These are phyloP conservation scores for Eucalyptus marginata DNA, from an alignment of 345 rosid genomes.

Conservation along the genomic window DNA sequence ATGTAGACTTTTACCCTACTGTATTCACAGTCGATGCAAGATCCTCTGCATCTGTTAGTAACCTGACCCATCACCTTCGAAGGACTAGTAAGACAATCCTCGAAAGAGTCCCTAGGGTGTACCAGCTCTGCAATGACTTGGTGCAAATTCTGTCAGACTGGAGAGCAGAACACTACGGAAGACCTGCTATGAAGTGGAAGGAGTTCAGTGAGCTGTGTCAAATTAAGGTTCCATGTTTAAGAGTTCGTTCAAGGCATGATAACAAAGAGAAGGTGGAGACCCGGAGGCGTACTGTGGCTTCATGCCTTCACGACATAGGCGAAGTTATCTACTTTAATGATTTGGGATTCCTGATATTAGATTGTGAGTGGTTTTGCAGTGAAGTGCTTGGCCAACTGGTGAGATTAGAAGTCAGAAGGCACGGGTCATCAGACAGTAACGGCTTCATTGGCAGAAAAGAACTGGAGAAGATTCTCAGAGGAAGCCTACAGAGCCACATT, in stretches of 20 bases:
- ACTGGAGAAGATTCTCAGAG: constrained; percentile 65
- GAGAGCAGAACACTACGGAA: constrained; percentile 68
- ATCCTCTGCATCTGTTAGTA: constrained; percentile 72
- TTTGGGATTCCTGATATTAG: constrained; percentile 59
- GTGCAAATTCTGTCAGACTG: constrained; percentile 67
- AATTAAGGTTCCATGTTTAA: constrained; percentile 59
- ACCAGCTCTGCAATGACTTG: constrained; percentile 83
- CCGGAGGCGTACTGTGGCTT: constrained; percentile 67
- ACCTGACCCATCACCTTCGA: constrained; percentile 60
- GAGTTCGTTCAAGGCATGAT: constrained; percentile 66
- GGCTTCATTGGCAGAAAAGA: constrained; percentile 67
- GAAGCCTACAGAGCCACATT: constrained; percentile 68
- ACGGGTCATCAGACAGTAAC: constrained; percentile 31
- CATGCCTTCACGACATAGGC: constrained; percentile 84
- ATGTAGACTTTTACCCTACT: constrained; percentile 69
- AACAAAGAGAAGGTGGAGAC: constrained; percentile 53
- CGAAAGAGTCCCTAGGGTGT: constrained; percentile 77
- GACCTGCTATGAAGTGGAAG: constrained; percentile 87
- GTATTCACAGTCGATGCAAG: constrained; percentile 91
- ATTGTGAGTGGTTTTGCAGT: constrained; percentile 79
- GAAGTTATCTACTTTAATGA: constrained; percentile 83
- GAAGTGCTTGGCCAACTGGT: constrained; percentile 78
- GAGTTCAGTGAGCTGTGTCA: constrained; percentile 82
- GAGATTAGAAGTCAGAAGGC: constrained; percentile 58
- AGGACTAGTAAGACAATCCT: constrained; percentile 68